Evolutionary conservation across 2,329 filamentous ascomycete genomes (phyloP), one percentile per base, ranked within the genome.

Genomic region (Cladosporium velox): DNA sequence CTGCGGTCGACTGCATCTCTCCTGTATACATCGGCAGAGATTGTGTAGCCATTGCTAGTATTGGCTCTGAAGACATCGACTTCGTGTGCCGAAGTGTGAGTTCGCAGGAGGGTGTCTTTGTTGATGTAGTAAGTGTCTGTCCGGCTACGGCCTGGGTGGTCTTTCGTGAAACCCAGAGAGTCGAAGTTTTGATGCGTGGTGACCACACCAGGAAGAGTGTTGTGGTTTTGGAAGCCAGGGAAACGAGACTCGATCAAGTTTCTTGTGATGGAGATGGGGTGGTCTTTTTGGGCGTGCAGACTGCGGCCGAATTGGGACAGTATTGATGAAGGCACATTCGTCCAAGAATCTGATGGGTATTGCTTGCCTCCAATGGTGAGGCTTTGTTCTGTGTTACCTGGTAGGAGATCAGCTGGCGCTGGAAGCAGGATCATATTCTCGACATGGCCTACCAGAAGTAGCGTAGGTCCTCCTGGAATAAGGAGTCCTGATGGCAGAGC

Each of bases 101-200:
- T 99, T 65, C 95, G 87, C 51, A 99, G 82, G 1, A 99, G 88
- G 0, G 91, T 96, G 61, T 87, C 80, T 70, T 89, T 83, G 80
- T 97, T 97, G 75, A 99, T 81, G 79, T 99, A 99, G 83, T 98
- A 99, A 0, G 95, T 98, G 79, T 99, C 95, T 15, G 91, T 94
- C 71, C 87, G 88, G 70, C 87, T 91, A 60, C 95, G 90, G 67
- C 95, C 95, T 4, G 93, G 91, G 74, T 99, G 95, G 77, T 97
- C 91, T 7, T 84, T 74, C 0, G 93, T 90, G 76, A 99, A 98
- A 54, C 93, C 93, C 8, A 99, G 83, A n/a, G 93, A 95, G 79
- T 99, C 95, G 76, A 99, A 99, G 78, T 99, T 99, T 76, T 97
- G 91, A 12, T 84, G 80, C 2, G 92, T 91, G 38, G 90, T 89